phyloP scores from a whole-genome alignment of 495 filamentous ascomycete genomes.

The Penicillium desertorum region DNA sequence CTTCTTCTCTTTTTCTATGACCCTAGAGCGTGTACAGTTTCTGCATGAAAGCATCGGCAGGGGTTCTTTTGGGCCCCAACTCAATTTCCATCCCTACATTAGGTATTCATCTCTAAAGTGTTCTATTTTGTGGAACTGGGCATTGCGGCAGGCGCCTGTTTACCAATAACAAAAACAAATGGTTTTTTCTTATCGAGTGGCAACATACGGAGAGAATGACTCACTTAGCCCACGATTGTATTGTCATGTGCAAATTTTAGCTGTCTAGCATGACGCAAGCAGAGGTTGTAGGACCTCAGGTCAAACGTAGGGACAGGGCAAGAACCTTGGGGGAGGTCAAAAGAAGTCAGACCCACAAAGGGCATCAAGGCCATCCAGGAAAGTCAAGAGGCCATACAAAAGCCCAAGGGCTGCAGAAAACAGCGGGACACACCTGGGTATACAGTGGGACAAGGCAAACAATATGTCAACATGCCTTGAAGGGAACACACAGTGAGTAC shows the following conservation, averaged over 20 bases:
- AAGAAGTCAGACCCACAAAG: too few species aligned
- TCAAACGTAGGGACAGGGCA: background rate
- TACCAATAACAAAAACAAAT: slow-evolving; percentile 3
- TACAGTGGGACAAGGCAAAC: background rate
- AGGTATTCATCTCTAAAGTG: slow-evolving; percentile 3
- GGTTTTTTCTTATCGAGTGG: background rate
- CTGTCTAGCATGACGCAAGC: background rate
- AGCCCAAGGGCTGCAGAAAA: too few species aligned
- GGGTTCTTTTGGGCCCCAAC: slow-evolving; percentile 28
- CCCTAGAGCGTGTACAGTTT: slow-evolving; percentile 45
- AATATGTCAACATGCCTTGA: too few species aligned
- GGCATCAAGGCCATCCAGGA: too few species aligned
- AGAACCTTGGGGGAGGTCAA: background rate
- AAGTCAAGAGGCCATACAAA: too few species aligned
- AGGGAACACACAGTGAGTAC: too few species aligned
- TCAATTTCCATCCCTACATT: slow-evolving; percentile 15
- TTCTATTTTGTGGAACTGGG: slow-evolving; percentile 3
- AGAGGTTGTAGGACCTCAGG: background rate
- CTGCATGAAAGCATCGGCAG: slow-evolving; percentile 42
- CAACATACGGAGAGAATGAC: background rate
- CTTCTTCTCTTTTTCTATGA: slow-evolving; percentile 24
- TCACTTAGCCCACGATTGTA: background rate
- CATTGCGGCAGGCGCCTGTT: slow-evolving; percentile 13
- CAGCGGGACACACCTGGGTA: too few species aligned
- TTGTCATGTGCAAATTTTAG: background rate